phyloP scores from a whole-genome alignment of 1,284 basidiomycete genomes.

The Ustilago esculenta region DNA sequence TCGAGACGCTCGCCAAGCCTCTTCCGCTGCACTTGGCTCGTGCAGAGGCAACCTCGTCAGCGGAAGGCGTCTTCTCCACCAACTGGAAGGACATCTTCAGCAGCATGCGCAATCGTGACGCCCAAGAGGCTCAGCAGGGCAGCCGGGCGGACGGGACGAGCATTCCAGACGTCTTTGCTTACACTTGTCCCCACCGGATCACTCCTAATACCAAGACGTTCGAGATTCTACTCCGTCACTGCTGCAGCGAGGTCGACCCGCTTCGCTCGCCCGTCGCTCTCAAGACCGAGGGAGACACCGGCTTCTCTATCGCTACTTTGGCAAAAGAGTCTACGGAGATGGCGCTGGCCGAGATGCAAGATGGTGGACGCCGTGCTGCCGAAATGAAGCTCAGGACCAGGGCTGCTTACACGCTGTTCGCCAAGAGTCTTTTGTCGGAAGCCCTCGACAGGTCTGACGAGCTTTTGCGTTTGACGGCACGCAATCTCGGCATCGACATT shows the following conservation, averaged over 20 bases:
- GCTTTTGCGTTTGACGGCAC: slow-evolving; percentile 22
- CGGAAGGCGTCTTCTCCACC: slow-evolving; percentile 38
- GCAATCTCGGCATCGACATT: slow-evolving; percentile 26
- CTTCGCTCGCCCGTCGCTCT: slow-evolving; percentile 50
- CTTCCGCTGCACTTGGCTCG: slow-evolving; percentile 20
- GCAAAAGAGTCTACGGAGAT: slow-evolving; percentile 39
- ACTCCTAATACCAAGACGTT: slow-evolving; percentile 60
- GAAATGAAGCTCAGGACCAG: slow-evolving; percentile 35
- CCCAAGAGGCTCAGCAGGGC: slow-evolving; percentile 8
- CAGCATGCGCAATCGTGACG: slow-evolving; percentile 32
- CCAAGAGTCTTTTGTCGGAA: slow-evolving; percentile 34
- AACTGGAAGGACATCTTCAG: slow-evolving; percentile 38
- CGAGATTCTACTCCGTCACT: slow-evolving; percentile 50
- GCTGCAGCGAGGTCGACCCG: slow-evolving; percentile 51
- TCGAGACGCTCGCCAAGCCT: slow-evolving; percentile 58
- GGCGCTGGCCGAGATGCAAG: slow-evolving; percentile 39
- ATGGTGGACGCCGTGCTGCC: slow-evolving; percentile 34
- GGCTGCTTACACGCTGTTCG: slow-evolving; percentile 35
- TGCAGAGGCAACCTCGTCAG: slow-evolving; percentile 3
- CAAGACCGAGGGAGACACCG: slow-evolving; percentile 25
- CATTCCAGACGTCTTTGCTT: slow-evolving; percentile 26
- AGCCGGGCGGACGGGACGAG: slow-evolving; percentile 3
- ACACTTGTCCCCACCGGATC: slow-evolving; percentile 24
- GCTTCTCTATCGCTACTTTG: slow-evolving; percentile 17
- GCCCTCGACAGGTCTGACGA: slow-evolving; percentile 36